Percentiles rank a stretch among this genome's conserved stretches.
phyloP scores from a whole-genome alignment of 148 eudicot genomes.

The Camellia japonica region DNA sequence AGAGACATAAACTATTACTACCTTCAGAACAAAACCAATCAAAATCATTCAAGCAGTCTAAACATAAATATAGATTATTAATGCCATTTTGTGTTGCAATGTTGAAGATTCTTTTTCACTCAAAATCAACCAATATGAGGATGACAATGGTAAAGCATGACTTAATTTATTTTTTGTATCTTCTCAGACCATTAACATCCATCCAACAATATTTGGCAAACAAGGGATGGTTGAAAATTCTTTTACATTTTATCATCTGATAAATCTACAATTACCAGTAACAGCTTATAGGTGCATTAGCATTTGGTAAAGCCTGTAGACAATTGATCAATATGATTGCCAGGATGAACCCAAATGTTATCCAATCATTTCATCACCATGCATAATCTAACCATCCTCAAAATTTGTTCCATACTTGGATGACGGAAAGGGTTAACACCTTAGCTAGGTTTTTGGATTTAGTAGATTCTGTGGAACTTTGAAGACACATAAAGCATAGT shows the following conservation, averaged over 20 bases:
- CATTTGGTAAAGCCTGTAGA: not conserved
- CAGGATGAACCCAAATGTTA: not conserved
- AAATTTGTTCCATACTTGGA: not conserved
- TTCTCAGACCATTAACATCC: not conserved
- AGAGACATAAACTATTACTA: not conserved
- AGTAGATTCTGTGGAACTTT: not conserved
- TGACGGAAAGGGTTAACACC: not conserved
- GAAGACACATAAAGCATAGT: not conserved
- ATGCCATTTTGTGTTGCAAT: not conserved
- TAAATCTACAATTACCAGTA: not conserved
- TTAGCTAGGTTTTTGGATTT: not conserved
- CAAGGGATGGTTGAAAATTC: not conserved
- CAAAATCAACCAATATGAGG: not conserved
- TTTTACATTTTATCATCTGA: too few species aligned
- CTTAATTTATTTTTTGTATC: not conserved
- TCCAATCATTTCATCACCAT: not conserved
- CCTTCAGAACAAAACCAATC: slow-evolving; percentile 5
- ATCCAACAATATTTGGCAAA: not conserved
- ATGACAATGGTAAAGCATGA: not conserved
- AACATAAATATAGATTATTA: not conserved
- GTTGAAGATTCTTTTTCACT: too few species aligned
- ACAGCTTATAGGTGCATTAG: not conserved
- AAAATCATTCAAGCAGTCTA: not conserved
- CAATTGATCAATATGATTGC: not conserved
- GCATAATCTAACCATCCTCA: not conserved